Percentiles rank a stretch among this genome's conserved stretches.
These are phyloP conservation scores for Phytophthora citrophthora DNA, from an alignment of 352 stramenopile species.

Conservation along the genomic window DNA sequence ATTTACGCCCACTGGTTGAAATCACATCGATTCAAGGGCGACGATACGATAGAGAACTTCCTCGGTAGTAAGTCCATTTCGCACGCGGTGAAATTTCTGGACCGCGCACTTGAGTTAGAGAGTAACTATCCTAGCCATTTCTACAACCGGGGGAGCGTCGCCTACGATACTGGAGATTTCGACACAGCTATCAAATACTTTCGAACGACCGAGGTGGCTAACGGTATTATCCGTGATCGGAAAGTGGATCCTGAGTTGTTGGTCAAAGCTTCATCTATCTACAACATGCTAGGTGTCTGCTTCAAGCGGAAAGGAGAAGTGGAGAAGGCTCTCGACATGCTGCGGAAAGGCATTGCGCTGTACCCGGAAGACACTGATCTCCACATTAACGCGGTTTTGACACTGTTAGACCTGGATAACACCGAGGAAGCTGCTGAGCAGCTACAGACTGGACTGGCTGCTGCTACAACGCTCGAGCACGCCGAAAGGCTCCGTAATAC, in stretches of 20 bases:
- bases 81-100: conserved; percentile 33
- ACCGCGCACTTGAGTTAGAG: conserved; percentile 34
- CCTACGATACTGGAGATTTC: conserved; percentile 44
- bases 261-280: conserved; percentile 37
- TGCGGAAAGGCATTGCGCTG: conserved; percentile 41
- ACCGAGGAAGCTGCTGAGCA: conserved; percentile 26
- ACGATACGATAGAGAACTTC: conserved; percentile 17
- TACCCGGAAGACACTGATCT: conserved; percentile 50
- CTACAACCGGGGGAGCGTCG: conserved; percentile 43
- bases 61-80: conserved; percentile 39
- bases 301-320: conserved; percentile 29
- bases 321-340: conserved; percentile 37
- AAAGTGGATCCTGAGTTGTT: conserved; percentile 52
- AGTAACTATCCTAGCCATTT: conserved; percentile 50
- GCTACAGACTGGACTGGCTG: conserved; percentile 21
- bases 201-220: conserved; percentile 35
- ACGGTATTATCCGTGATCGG: conserved; percentile 35
- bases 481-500: conserved; percentile 26
- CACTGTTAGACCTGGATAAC: conserved; percentile 32
- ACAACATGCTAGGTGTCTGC: conserved; percentile 60
- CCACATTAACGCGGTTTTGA: conserved; percentile 55
- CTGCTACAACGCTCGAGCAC: conserved; percentile 25
- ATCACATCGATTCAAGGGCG: conserved; percentile 5
- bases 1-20: conserved; percentile 44
- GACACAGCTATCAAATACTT: conserved; percentile 46